phyloP scores from a whole-genome alignment of 2,329 filamentous ascomycete species.

The Talaromyces sp. region DNA sequence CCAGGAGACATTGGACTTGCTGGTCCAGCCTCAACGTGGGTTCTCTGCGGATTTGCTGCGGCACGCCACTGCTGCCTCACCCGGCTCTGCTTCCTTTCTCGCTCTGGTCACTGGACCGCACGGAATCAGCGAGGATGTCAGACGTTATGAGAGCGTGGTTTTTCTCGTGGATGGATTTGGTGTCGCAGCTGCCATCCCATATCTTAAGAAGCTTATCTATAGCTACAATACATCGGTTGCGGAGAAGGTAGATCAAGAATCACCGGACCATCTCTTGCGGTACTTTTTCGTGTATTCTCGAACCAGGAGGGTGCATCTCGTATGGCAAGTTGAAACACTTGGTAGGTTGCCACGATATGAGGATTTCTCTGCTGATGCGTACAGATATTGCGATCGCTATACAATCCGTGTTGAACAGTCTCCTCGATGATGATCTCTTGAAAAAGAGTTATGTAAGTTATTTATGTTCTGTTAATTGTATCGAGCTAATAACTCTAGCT shows the following conservation, averaged over 20 bases:
- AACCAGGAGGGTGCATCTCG: conserved; percentile 26
- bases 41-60: conserved; percentile 19
- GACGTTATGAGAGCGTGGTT: conserved; percentile 27
- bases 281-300: conserved; percentile 1
- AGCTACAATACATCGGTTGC: conserved; percentile 25
- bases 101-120: conserved; percentile 29
- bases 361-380: conserved; percentile 3
- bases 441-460: conserved; percentile 22
- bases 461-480: background rate
- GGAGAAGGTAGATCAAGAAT: too few species aligned
- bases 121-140: conserved; percentile 20
- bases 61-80: conserved; percentile 16
- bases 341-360: conserved; percentile 12
- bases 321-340: conserved; percentile 26
- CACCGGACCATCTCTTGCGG: too few species aligned
- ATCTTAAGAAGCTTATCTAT: conserved; percentile 32
- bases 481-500: conserved; percentile 15
- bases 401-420: conserved; percentile 16
- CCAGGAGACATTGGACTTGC: conserved; percentile 24
- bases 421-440: conserved; percentile 19
- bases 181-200: conserved; percentile 25
- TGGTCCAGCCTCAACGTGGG: conserved; percentile 20
- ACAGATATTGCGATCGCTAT: conserved; percentile 16
- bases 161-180: conserved; percentile 28
- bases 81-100: conserved; percentile 16